Evolutionary conservation across 1,284 basidiomycete species (phyloP), one percentile per base, ranked within the genome.

Genomic region (Sporisorium iseilematis-ciliati): DNA sequence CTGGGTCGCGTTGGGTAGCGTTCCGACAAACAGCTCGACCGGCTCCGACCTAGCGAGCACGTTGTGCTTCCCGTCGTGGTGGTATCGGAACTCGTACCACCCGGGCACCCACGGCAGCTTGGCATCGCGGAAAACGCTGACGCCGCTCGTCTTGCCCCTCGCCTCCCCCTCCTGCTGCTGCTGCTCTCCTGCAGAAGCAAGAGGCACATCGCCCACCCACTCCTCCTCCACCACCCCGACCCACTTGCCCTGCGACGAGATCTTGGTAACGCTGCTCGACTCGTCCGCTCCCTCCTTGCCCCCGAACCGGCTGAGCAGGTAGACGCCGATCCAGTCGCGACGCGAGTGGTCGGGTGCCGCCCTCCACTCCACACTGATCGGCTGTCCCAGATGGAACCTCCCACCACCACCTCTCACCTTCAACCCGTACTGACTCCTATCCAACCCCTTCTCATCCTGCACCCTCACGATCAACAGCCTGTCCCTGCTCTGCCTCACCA

Each of bases 301-400:
- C 29, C 75, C 75, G 41, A 81, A 71, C 8, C 80, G 58, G 12
- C 57, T 63, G 4, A 82, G 52, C 1, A 70, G 65, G 82, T 97
- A 97, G 45, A 99, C 90, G 12, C 95, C 97, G 78, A 99, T 93
- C 97, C 96, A 99, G 85, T 99, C 96, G 78, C 91, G 90, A n/a
- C 93, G 89, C 16, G 94, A 96, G 84, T 98, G 96, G 64, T 91
- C 90, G 35, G 88, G 86, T 0, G 96, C 94, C 1, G 93, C 95
- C 57, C 90, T 90, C 95, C 95, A 99, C 46, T 90, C 89, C 38
- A 98, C 89, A 5, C 86, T 88, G 78, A 99, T 95, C 7, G 92
- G 91, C 85, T 98, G 93, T 35, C 96, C 96, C 48, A 98, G 89
- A 84, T 94, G 92, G 89, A 92, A 98, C 8, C 89, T 89, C 43